These are phyloP conservation scores for Lentinus polychrous DNA, from an alignment of 1,284 basidiomycete species.

Conservation along the genomic window DNA sequence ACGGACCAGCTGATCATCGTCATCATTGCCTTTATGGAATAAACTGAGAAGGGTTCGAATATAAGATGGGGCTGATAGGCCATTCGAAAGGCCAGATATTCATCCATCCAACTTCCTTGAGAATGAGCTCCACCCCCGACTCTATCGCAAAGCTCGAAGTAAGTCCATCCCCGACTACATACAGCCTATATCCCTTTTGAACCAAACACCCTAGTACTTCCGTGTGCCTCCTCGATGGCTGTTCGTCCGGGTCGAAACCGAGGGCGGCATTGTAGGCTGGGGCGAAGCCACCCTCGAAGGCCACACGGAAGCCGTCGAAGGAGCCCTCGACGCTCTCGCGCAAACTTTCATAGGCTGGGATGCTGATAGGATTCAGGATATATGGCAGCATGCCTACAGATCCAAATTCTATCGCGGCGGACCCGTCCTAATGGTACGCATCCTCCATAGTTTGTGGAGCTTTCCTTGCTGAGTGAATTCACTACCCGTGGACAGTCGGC, in stretches of 20 bases:
- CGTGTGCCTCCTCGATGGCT: constrained; percentile 73
- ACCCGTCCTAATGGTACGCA: constrained; percentile 59
- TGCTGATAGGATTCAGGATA: constrained; percentile 66
- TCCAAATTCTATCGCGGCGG: constrained; percentile 71
- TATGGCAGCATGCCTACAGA: constrained; percentile 62
- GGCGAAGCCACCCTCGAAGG: constrained; percentile 63
- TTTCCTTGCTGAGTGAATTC: not conserved
- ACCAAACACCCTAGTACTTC: constrained; percentile 37
- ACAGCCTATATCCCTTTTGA: not conserved
- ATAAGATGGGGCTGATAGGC: not conserved
- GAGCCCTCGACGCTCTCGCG: constrained; percentile 56
- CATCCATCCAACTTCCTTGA: not conserved
- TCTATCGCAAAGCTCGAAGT: not conserved
- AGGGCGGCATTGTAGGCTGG: constrained; percentile 66
- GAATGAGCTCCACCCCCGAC: not conserved
- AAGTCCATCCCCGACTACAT: not conserved
- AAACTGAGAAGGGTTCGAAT: not conserved
- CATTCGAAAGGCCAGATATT: no score
- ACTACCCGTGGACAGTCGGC: constrained; percentile 33
- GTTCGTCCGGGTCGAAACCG: constrained; percentile 68
- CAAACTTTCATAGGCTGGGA: constrained; percentile 62
- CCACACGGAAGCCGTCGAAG: constrained; percentile 74
- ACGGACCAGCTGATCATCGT: not conserved
- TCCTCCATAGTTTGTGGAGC: not conserved
- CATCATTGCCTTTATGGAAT: not conserved